Base-by-base conservation (phyloP, 164 flowering plant genomes). In the Vitis amurensis region DNA sequence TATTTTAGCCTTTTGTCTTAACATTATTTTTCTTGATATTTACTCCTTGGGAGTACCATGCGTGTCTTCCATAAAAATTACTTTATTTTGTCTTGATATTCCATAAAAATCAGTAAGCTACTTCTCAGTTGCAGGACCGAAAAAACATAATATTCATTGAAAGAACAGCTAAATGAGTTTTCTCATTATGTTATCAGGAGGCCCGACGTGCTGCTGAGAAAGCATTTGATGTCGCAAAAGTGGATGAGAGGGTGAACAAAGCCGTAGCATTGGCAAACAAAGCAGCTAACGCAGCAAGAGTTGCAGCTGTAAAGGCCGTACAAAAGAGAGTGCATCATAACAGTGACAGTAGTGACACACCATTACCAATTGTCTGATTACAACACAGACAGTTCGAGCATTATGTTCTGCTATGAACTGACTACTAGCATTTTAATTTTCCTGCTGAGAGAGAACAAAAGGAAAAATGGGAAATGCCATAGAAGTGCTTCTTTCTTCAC, bases 201-300 rank as follows among this genome's bases (percentile, higher is more conserved):
- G 99, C 98, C 67, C 79, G 86, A 49, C 76, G 83, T 73, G 91
- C 93, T 23, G 92, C 96, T 29, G 90, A 90, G 74, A 93, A 84
- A 76, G 97, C 98, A 44, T 83, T 79, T 64, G 78, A 84, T 62
- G 86, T 87, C 52, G 79, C 81, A 1, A 85, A 81, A 76, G 88
- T 93, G 47, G 99, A 95, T 60, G 98, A 91, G 52, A 85, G 97
- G 72, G 97, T 93, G 59, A 90, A 89, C 77, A 83, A 72, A 74
- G 92, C 94, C 11, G 86, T 91, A 9, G 83, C 87, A 6, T 86
- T 90, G 31, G 99, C 99, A 17, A 95, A 91, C 72, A 84, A 80
- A 66, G 91, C 99, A 56, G 99, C 98, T 55, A 91, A 84, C 79
- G 99, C 99, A 49, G 98, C 99, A 29, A 83, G 99, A 85, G 99